These are phyloP conservation scores for Apiospora sp. DNA, from an alignment of 2,329 filamentous ascomycete genomes.

Conservation along the genomic window DNA sequence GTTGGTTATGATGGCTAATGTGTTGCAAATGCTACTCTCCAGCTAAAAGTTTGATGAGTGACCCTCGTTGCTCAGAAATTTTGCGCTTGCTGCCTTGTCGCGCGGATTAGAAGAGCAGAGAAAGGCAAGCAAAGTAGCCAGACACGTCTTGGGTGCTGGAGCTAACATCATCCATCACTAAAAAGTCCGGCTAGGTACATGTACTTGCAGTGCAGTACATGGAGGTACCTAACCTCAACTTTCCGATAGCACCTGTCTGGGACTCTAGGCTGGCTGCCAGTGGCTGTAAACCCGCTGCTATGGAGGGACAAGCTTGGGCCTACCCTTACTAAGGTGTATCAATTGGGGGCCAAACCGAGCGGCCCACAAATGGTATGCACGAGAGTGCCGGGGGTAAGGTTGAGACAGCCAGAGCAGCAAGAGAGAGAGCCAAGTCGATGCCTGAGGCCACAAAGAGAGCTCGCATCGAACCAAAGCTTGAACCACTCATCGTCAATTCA, in stretches of 20 bases:
- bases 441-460: conserved; percentile 20
- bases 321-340: not conserved
- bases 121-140: conserved; percentile 9
- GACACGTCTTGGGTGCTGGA: conserved; percentile 17
- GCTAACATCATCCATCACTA: not conserved
- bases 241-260: not conserved
- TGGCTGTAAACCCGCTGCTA: not conserved
- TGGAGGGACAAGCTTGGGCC: conserved; percentile 2
- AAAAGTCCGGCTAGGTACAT: not conserved
- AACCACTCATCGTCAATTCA: not conserved
- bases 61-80: conserved; percentile 21
- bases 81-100: conserved; percentile 21
- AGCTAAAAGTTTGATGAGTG: conserved; percentile 51
- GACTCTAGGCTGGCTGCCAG: not conserved
- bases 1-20: conserved; percentile 55
- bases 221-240: no score
- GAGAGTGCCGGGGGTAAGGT: not conserved
- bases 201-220: not conserved
- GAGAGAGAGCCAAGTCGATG: not conserved
- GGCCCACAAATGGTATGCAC: not conserved
- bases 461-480: conserved; percentile 15
- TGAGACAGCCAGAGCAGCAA: not conserved
- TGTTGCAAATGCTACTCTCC: conserved; percentile 52
- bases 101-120: conserved; percentile 16
- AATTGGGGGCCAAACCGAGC: not conserved